Evolutionary conservation across 2,329 filamentous ascomycete genomes (phyloP).

Genomic region (Tolypocladium tropicale): DNA sequence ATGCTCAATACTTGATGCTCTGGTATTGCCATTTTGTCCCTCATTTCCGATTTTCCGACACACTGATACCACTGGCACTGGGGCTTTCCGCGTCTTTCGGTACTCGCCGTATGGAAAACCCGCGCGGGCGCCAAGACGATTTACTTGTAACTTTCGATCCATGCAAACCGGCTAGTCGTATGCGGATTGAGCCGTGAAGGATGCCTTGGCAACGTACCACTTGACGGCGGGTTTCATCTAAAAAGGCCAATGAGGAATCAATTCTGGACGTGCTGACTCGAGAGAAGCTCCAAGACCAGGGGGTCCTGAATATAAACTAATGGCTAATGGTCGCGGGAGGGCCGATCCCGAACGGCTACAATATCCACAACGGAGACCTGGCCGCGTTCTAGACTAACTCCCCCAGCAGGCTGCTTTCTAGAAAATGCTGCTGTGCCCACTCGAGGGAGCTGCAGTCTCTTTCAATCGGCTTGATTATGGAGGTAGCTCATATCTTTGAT

Average conservation of each 20-base stretch:
- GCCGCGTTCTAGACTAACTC: not conserved
- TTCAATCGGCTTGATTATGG: not conserved
- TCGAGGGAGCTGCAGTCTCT: not conserved
- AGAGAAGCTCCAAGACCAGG: not conserved
- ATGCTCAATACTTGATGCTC: not conserved
- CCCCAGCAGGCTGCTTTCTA: not conserved
- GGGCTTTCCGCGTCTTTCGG: not conserved
- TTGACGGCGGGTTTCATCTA: not conserved
- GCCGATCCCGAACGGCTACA: not conserved
- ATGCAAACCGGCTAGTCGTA: no score
- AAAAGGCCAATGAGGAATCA: not conserved
- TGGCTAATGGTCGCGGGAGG: not conserved
- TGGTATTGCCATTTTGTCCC: not conserved
- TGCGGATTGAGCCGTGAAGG: not conserved
- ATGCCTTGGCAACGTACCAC: not conserved
- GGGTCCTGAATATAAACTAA: not conserved
- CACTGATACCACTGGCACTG: not conserved
- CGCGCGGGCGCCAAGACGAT: not conserved
- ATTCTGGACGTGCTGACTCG: not conserved
- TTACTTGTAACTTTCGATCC: not conserved
- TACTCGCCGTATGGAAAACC: not conserved
- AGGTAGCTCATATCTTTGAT: not conserved
- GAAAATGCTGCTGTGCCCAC: not conserved
- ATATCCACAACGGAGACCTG: not conserved
- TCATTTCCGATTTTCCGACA: not conserved